Conservation (phyloP, 306 rosid genomes). For the Begonia peltatifolia region DNA sequence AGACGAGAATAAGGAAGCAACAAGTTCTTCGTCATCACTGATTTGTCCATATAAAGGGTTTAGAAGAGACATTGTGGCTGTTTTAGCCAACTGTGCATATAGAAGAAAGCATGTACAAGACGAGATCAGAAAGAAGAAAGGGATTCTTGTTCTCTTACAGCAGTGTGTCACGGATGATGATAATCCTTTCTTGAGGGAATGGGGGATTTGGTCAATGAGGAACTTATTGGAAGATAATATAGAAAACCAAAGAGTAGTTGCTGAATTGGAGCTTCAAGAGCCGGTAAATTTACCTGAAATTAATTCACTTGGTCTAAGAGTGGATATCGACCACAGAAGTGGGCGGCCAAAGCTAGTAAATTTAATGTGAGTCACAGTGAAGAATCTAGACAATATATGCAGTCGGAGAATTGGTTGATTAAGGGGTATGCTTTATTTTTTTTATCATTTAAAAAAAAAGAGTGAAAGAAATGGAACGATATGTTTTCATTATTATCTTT, state of each 20-base stretch:
- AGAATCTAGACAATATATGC: too few species aligned
- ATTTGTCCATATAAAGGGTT: slow-evolving; percentile 60
- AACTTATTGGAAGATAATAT: slow-evolving; percentile 54
- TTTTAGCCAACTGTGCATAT: slow-evolving; percentile 52
- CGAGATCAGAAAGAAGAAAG: slow-evolving; percentile 34
- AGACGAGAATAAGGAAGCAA: slow-evolving; percentile 19
- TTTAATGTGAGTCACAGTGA: slow-evolving; percentile 10
- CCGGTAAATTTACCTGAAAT: slow-evolving; percentile 56
- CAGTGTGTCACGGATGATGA: slow-evolving; percentile 77
- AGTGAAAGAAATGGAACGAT: too few species aligned
- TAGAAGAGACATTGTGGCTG: slow-evolving; percentile 57
- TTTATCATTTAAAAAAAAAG: too few species aligned
- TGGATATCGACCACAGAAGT: slow-evolving; percentile 54
- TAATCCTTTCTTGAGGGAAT: slow-evolving; percentile 73
- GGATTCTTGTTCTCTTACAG: slow-evolving; percentile 61
- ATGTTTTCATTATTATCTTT: too few species aligned
- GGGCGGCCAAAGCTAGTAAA: slow-evolving; percentile 64
- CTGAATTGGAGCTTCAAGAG: slow-evolving; percentile 60
- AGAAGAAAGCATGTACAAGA: slow-evolving; percentile 56
- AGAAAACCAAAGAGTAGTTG: slow-evolving; percentile 56
- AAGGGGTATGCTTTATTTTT: too few species aligned
- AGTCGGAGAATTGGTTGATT: too few species aligned
- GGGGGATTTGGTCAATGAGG: slow-evolving; percentile 76
- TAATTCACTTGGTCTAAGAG: slow-evolving; percentile 51
- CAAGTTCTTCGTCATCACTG: slow-evolving; percentile 16